Evolutionary conservation across 768 basidiomycete genomes (phyloP).

Genomic region (Lactarius psammicola): DNA sequence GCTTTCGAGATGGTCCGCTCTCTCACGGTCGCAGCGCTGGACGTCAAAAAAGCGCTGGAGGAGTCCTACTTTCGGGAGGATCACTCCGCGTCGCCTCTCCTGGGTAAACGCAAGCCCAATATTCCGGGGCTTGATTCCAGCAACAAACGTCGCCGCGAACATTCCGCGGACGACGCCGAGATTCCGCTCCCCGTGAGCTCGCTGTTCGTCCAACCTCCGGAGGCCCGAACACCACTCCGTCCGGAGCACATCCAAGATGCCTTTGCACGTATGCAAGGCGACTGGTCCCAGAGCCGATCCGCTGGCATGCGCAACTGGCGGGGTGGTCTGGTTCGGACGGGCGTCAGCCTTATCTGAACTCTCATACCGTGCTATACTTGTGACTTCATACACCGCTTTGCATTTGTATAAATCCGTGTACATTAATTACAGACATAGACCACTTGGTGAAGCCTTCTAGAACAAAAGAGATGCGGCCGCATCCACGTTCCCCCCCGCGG

Average conservation of each 20-base stretch:
- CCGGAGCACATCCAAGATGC: slow-evolving; percentile 92
- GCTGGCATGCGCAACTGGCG: slow-evolving; percentile 91
- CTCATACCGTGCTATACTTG: background rate
- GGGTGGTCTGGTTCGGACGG: slow-evolving; percentile 77
- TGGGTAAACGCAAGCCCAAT: slow-evolving; percentile 67
- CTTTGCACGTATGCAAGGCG: slow-evolving; percentile 84
- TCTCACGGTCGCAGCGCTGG: slow-evolving; percentile 82
- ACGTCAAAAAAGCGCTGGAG: slow-evolving; percentile 77
- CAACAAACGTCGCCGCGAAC: slow-evolving; percentile 54
- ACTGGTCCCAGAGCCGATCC: slow-evolving; percentile 76
- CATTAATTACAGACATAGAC: slow-evolving; percentile 15
- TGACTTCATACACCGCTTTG: slow-evolving; percentile 22
- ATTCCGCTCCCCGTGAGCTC: slow-evolving; percentile 66
- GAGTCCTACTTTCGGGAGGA: slow-evolving; percentile 67
- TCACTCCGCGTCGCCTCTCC: slow-evolving; percentile 55
- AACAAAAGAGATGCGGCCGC: slow-evolving; percentile 88
- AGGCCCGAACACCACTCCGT: slow-evolving; percentile 71
- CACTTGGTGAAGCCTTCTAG: slow-evolving; percentile 33
- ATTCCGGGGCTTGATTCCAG: slow-evolving; percentile 33
- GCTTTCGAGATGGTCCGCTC: slow-evolving; percentile 97
- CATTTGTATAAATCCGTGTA: slow-evolving; percentile 31
- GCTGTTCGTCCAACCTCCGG: slow-evolving; percentile 78
- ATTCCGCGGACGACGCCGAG: slow-evolving; percentile 56
- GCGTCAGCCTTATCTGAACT: slow-evolving; percentile 72
- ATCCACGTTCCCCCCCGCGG: slow-evolving; percentile 83